Evolutionary conservation across 225 moss, liverwort and hornwort genomes (phyloP).

Genomic region (Physcomitrium patens): DNA sequence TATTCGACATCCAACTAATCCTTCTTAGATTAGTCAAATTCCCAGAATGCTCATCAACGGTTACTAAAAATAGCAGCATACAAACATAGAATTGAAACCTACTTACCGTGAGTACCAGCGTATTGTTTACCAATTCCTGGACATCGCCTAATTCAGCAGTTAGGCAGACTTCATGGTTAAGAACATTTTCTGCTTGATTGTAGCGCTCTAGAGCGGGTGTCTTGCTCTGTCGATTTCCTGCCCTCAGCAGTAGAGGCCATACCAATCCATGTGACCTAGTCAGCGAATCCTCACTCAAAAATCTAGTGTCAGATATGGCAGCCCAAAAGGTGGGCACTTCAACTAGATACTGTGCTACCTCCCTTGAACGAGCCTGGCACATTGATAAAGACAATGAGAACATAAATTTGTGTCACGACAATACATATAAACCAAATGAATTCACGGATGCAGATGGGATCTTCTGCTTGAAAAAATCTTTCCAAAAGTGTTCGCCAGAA

Average conservation of each 20-base stretch:
- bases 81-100: constrained; percentile 1
- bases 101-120: constrained; percentile 60
- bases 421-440: constrained; percentile 14
- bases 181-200: constrained; percentile 46
- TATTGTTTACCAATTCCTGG: constrained; percentile 42
- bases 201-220: constrained; percentile 33
- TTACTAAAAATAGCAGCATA: background rate
- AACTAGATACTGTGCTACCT: constrained; percentile 63
- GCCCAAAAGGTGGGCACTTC: constrained; percentile 62
- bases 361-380: constrained; percentile 63
- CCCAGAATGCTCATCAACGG: background rate
- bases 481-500: background rate
- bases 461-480: background rate
- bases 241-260: constrained; percentile 74
- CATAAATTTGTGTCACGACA: background rate
- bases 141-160: constrained; percentile 49
- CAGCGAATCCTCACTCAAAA: constrained; percentile 55
- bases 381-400: constrained; percentile 9
- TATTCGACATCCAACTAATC: constrained; percentile 18
- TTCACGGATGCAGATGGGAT: constrained; percentile 2
- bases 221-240: constrained; percentile 42
- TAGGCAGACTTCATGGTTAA: constrained; percentile 52
- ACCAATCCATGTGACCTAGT: constrained; percentile 72
- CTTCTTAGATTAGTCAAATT: background rate
- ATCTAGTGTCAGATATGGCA: constrained; percentile 44